Percentiles rank a stretch among this genome's conserved stretches.
phyloP scores from a whole-genome alignment of 352 stramenopile species.

The Globisporangium polare region DNA sequence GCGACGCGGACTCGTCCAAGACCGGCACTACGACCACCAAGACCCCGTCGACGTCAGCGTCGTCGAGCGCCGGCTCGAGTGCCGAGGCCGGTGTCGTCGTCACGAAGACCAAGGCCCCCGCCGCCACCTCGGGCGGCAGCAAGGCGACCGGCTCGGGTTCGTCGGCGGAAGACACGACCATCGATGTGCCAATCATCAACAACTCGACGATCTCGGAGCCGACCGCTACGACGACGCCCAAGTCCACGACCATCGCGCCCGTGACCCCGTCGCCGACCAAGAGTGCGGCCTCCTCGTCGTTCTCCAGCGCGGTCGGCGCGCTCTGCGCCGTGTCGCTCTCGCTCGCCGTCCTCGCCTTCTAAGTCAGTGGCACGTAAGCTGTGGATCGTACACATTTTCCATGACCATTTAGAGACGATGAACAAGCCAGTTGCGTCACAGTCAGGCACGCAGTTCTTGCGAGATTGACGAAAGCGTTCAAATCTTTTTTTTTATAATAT shows the following conservation, averaged over 20 bases:
- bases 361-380: neutral
- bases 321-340: slow-evolving; percentile 16
- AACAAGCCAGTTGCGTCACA: neutral
- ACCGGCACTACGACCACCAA: neutral
- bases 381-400: neutral
- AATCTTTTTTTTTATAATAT: slow-evolving; percentile 6
- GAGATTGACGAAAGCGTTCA: neutral
- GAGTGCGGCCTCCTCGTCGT: slow-evolving; percentile 9
- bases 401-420: slow-evolving; percentile 4
- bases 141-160: neutral
- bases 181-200: slow-evolving; percentile 7
- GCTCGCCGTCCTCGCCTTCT: slow-evolving; percentile 13
- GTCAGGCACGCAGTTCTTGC: no score
- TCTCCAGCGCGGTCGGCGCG: slow-evolving; percentile 6
- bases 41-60: slow-evolving; percentile 5
- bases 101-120: slow-evolving; percentile 2
- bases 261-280: slow-evolving; percentile 2
- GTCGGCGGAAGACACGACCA: slow-evolving; percentile 7
- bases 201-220: slow-evolving; percentile 14
- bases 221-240: neutral
- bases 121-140: slow-evolving; percentile 1
- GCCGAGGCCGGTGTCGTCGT: slow-evolving; percentile 15
- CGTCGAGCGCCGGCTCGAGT: slow-evolving; percentile 12
- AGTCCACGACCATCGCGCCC: slow-evolving; percentile 1
- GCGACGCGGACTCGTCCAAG: slow-evolving; percentile 1